A percentile compares a stretch with the other conserved stretches of the same genome.
phyloP scores from a whole-genome alignment of 2,329 filamentous ascomycete species.

The Chaetomium olivaceum region DNA sequence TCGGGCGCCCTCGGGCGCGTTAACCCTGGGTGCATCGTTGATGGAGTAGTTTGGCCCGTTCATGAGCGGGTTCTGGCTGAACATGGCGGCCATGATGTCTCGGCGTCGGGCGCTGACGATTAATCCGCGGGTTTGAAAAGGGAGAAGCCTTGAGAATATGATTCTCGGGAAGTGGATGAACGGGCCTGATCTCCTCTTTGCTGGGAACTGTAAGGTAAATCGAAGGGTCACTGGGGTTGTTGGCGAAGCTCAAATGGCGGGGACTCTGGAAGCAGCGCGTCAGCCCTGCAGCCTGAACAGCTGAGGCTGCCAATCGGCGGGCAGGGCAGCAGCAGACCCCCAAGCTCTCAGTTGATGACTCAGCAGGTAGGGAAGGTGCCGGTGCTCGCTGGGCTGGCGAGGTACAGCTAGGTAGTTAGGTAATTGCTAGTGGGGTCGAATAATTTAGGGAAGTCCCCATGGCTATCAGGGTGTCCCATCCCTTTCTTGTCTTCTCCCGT shows the following conservation, averaged over 20 bases:
- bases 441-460: background rate
- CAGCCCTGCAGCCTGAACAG: constrained; percentile 53
- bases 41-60: constrained; percentile 71
- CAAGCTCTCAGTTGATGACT: constrained; percentile 27
- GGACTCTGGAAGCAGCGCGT: constrained; percentile 25
- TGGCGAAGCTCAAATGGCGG: constrained; percentile 14
- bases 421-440: background rate
- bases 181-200: background rate
- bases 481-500: background rate
- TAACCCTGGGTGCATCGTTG: constrained; percentile 58
- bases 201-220: background rate
- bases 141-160: background rate
- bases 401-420: too few species aligned
- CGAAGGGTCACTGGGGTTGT: background rate
- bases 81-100: constrained; percentile 59
- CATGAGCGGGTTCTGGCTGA: constrained; percentile 69
- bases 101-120: background rate
- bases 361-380: constrained; percentile 19
- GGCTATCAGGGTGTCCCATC: constrained; percentile 10
- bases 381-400: background rate
- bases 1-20: constrained; percentile 54
- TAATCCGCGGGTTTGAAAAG: background rate
- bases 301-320: constrained; percentile 24
- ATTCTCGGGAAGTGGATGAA: background rate
- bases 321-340: too few species aligned